Evolutionary conservation across 2,329 filamentous ascomycete genomes (phyloP), one percentile per base, ranked within the genome.

Genomic region (Scolecobasidium constrictum): DNA sequence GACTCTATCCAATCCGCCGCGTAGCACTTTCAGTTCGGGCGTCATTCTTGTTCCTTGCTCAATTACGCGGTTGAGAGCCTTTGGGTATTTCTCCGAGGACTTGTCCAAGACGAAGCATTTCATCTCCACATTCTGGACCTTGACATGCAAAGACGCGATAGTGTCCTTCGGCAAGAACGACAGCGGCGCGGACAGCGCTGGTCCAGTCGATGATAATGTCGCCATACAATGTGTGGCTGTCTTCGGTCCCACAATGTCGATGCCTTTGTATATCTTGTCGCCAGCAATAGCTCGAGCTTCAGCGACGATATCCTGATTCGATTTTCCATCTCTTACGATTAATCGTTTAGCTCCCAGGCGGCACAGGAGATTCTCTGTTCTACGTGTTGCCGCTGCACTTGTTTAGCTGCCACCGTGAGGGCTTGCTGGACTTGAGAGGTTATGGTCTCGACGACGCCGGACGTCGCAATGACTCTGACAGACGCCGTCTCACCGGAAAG

Each of bases 61-160:
- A 4, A 63, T 46, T 21, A 63, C 45, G 19, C 46, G 47, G 38
- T 62, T 62, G 16, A 64, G 49, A 34, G 53, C 52, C 39, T 49
- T 43, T 2, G 56, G 56, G 40, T 59, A 63, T 3, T 49, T 44
- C 17, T 48, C 48, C 18, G 52, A 54, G 3, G 41, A 47, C 35
- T 52, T 48, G 38, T 63, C 53, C 15, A 63, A 47, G 1, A 64
- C 58, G 42, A 64, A 64, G 40, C 55, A 52, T 47, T 63, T 64
- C 59, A 64, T 64, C 53, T 64, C 62, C 6, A 64, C 58, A 3
- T 56, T 61, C 42, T 59, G 52, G 11, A 61, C 53, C 4, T 40
- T 45, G 3, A 61, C 53, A 33, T 62, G 59, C 5, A 48, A 47
- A 2, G 57, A 56, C 4, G 59, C 44, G 4, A 39, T 40, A 12